Evolutionary conservation across 2,329 filamentous ascomycete genomes (phyloP), one percentile per base, ranked within the genome.

Genomic region (Cladobotryum protrusum): DNA sequence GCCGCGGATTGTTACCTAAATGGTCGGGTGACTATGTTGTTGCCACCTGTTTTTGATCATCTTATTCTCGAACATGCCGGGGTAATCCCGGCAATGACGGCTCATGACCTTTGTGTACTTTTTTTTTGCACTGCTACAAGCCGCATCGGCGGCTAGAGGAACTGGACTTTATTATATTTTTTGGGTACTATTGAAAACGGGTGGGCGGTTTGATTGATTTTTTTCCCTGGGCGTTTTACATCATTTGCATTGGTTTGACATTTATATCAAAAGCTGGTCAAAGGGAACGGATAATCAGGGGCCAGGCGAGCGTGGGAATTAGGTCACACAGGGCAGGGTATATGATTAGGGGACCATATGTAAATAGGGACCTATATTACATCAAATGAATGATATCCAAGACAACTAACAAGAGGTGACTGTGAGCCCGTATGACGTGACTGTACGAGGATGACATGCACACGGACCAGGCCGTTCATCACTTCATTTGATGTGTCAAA

Each of bases 51-150:
- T 46, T 37, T 49, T 44, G 14, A 46, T 45, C 15, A 45, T 43
- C 41, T 43, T 9, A 35, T 34, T 44, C 19, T 40, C 48, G 42
- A 35, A 47, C 45, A 12, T 36, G 45, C 45, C 36, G 32, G 49
- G 49, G 49, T 34, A 41, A 45, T 47, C 49, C 43, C 50, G 46
- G 50, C 43, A 20, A 43, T 46, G 46, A 48, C 50, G 43, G 46
- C 50, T 52, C 24, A 52, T 40, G 46, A 48, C 46, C n/a, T 36
- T 39, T 52, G 35, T 52, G 37, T 46, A 52, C 37, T 45, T 34
- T 43, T 48, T 47, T 29, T 39, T 6, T 46, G 24, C 24, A 8
- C 24, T 37, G 19, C 15, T 20, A 32, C 37, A 47, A 29, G 41
- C 41, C 41, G 41, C 41, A 20, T 11, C 20, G 19, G 14, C 41